Base-by-base conservation (phyloP, 768 basidiomycete genomes). In the Tulasnella sp. region DNA sequence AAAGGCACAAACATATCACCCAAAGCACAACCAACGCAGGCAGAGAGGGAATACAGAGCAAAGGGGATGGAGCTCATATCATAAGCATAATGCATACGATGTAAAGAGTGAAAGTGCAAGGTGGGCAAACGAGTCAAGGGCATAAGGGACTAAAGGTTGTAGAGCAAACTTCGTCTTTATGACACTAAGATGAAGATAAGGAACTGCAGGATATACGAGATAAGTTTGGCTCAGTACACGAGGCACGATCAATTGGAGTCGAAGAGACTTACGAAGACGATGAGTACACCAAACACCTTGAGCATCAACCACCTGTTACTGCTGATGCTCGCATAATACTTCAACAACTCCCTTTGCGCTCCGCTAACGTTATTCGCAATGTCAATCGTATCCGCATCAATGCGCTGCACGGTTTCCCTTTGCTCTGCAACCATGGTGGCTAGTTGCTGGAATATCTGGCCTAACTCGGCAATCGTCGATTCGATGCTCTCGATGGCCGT, bases 401-500 rank as follows among this genome's bases (percentile, higher is more conserved):
- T 99, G 9, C 97, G 89, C 78, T 98, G 96, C 1, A 99, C 97
- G 0, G 95, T 98, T 83, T 99, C 97, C 69, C 95, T 86, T 80
- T 99, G 97, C 79, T 98, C 94, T 11, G 96, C 94, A 4, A 99
- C 95, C 97, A 99, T 98, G 69, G 91, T 88, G 0, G 96, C 95
- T 19, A 99, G 84, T 77, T 99, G 97, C 8, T 89, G 90, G 82
- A 99, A 99, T 80, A 99, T 98, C 77, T 95, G 92, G 0, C 97
- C 97, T 16, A 99, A 86, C 79, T 99, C 97, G n/a, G 94, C 92
- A 75, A 99, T 98, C 2, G 97, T 99, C 12, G 92, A 90, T 81
- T 99, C 97, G 79, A 99, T 98, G 2, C 94, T 95, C 81, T 98
- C 96, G 78, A 99, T 99, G 11, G 97, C 97, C 0, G 92, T 95